Conservation (phyloP, 75 land plant genomes). For the Adiantum capillusveneris region DNA sequence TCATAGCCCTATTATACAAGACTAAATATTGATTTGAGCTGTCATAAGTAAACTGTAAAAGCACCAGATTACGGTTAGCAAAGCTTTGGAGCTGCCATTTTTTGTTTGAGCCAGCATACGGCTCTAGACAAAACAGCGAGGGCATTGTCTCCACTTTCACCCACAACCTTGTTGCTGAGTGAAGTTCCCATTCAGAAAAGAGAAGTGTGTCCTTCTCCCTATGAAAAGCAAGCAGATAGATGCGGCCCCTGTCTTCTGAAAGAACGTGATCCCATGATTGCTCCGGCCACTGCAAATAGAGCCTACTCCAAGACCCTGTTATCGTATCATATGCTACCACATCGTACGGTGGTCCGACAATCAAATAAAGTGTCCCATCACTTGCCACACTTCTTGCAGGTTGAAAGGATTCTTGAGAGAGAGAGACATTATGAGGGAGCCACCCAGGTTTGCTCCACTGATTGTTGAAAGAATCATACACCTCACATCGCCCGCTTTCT, state of each 20-base stretch:
- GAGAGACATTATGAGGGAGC: neutral
- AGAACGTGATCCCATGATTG: constrained; percentile 3
- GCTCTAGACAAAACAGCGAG: neutral
- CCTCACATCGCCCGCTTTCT: neutral
- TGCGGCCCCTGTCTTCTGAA: neutral
- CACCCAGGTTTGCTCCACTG: constrained; percentile 4
- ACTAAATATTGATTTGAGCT: neutral
- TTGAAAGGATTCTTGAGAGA: neutral
- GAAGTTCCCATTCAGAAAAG: constrained; percentile 4
- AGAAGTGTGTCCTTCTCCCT: neutral
- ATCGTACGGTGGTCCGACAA: neutral
- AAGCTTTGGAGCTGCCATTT: constrained; percentile 1
- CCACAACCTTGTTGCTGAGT: neutral
- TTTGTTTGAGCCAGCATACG: neutral
- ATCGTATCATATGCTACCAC: constrained; percentile 5
- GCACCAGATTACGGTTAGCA: constrained; percentile 2
- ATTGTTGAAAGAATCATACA: constrained; percentile 2
- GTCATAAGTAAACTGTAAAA: neutral
- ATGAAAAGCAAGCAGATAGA: neutral
- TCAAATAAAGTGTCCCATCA: constrained; percentile 3
- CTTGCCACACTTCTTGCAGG: neutral
- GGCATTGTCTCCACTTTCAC: constrained; percentile 4
- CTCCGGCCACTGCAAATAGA: constrained; percentile 1
- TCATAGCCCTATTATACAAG: neutral
- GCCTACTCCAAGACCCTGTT: constrained; percentile 9